phyloP scores from a whole-genome alignment of 495 filamentous ascomycete species.

The Penicillium pulvis region DNA sequence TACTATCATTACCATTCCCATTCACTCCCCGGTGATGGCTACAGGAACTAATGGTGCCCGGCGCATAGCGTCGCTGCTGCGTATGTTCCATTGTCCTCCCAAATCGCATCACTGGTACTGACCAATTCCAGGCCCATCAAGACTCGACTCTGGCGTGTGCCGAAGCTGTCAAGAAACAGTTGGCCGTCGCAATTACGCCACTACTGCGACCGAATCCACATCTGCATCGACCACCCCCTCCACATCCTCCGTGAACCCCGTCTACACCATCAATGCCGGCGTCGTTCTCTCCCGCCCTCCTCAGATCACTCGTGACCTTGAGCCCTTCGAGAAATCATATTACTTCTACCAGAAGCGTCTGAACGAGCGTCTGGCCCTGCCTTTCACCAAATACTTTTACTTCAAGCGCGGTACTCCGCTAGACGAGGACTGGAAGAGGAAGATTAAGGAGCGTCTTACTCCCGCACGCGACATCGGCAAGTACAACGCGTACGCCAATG shows the following conservation, averaged over 20 bases:
- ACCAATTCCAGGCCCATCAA: conserved; percentile 38
- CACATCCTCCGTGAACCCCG: conserved; percentile 38
- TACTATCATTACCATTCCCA: conserved; percentile 17
- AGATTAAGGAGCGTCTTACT: conserved; percentile 72
- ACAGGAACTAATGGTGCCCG: conserved; percentile 48
- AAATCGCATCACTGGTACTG: conserved; percentile 14
- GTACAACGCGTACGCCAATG: conserved; percentile 77
- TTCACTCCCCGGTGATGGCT: conserved; percentile 36
- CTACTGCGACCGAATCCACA: conserved; percentile 39
- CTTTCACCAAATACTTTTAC: conserved; percentile 93
- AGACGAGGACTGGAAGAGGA: conserved; percentile 89
- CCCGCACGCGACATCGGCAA: conserved; percentile 80
- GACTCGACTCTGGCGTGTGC: conserved; percentile 50
- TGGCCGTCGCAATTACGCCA: conserved; percentile 48
- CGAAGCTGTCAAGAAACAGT: conserved; percentile 53
- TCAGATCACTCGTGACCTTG: conserved; percentile 78
- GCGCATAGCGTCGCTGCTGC: conserved; percentile 45
- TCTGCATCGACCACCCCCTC: conserved; percentile 29
- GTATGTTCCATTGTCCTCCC: conserved; percentile 29
- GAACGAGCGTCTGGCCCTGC: conserved; percentile 87
- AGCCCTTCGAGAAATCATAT: conserved; percentile 86
- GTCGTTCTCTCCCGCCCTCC: conserved; percentile 89
- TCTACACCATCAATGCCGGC: conserved; percentile 72
- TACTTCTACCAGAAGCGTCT: conserved; percentile 96
- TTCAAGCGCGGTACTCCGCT: conserved; percentile 87